Evolutionary conservation across 768 basidiomycete species (phyloP).

Genomic region (Agrocybe pediades): DNA sequence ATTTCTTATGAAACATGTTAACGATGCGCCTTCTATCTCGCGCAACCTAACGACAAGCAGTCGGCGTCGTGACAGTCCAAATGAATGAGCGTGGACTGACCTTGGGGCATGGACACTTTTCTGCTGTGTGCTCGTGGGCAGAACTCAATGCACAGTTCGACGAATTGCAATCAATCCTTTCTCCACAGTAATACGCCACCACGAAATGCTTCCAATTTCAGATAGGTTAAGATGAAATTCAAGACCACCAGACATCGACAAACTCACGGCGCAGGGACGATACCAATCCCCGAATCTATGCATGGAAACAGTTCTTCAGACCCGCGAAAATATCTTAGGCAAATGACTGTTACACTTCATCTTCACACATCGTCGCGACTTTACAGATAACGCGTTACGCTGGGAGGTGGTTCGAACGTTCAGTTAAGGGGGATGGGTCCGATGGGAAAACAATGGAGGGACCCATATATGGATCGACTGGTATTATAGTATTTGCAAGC

Average conservation of each 20-base stretch:
- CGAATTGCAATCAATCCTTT: constrained; percentile 54
- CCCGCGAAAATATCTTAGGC: not conserved
- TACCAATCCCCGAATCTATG: constrained; percentile 45
- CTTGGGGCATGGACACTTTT: constrained; percentile 55
- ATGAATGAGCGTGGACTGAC: constrained; percentile 26
- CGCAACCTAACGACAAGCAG: constrained; percentile 27
- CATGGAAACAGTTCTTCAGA: constrained; percentile 5
- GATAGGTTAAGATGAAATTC: constrained; percentile 5
- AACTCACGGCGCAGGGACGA: constrained; percentile 42
- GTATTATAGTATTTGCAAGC: constrained; percentile 28
- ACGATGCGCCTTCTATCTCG: constrained; percentile 56
- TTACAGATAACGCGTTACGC: constrained; percentile 4
- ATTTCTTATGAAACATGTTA: constrained; percentile 67
- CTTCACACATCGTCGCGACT: constrained; percentile 47
- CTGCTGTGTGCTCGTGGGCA: constrained; percentile 62
- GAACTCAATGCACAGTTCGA: constrained; percentile 53
- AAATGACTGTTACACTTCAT: constrained; percentile 49
- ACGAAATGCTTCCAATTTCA: constrained; percentile 56
- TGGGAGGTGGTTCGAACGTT: constrained; percentile 13
- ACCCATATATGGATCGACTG: constrained; percentile 12
- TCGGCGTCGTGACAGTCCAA: not conserved
- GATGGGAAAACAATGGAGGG: constrained; percentile 15
- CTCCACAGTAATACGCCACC: constrained; percentile 61
- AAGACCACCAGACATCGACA: not conserved
- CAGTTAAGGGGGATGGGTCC: constrained; percentile 1